These are phyloP conservation scores for Areca catechu DNA, from an alignment of 176 grass and related monocot genomes.

Conservation along the genomic window DNA sequence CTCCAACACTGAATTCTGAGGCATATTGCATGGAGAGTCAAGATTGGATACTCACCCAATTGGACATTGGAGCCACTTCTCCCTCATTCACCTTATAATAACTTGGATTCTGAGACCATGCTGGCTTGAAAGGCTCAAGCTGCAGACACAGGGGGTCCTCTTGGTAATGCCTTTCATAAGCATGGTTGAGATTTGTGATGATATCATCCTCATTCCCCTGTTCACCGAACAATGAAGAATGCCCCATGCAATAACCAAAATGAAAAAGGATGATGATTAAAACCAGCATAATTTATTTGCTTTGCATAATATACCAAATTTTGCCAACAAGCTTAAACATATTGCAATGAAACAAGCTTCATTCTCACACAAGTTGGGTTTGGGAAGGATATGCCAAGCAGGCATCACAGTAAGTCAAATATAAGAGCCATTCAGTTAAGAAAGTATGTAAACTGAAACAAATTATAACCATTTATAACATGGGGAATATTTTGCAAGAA, in stretches of 20 bases:
- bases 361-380: too few relatives aligned
- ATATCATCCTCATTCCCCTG: slow-evolving; percentile 25
- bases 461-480: too few relatives aligned
- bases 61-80: slow-evolving; percentile 11
- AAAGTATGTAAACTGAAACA: too few relatives aligned
- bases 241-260: slow-evolving; percentile 18
- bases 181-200: slow-evolving; percentile 30
- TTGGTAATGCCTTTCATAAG: slow-evolving; percentile 25
- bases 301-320: too few relatives aligned
- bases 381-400: too few relatives aligned
- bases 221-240: slow-evolving; percentile 29
- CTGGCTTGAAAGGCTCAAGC: slow-evolving; percentile 22
- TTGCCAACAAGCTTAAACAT: too few relatives aligned
- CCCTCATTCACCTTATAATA: slow-evolving; percentile 19
- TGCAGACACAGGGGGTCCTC: slow-evolving; percentile 27
- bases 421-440: too few relatives aligned
- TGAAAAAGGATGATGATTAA: too few relatives aligned
- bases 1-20: not conserved
- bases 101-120: slow-evolving; percentile 25
- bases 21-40: not conserved
- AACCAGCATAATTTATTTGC: too few relatives aligned
- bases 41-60: not conserved
- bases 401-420: too few relatives aligned
- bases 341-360: too few relatives aligned
- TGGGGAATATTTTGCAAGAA: too few relatives aligned